Percentiles rank a stretch among this genome's conserved stretches.
phyloP scores from a whole-genome alignment of 2,329 filamentous ascomycete species.

The Exophiala dermatitidis region DNA sequence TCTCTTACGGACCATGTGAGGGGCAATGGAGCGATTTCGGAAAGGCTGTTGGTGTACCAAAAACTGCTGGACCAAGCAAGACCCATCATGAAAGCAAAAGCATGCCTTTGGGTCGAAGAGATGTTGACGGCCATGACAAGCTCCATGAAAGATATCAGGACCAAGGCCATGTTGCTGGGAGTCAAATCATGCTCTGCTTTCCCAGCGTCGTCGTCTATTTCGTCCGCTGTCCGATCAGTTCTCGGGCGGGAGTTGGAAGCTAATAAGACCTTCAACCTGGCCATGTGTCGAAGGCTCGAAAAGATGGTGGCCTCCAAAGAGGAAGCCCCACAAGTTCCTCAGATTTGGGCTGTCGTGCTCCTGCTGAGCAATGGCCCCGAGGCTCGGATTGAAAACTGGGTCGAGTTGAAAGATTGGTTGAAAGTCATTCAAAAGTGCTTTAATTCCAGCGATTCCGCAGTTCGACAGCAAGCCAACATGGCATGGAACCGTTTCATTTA shows the following conservation, averaged over 20 bases:
- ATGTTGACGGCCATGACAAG: constrained; percentile 77
- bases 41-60: constrained; percentile 71
- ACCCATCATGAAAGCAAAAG: constrained; percentile 60
- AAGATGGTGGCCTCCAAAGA: constrained; percentile 58
- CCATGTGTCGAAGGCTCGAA: constrained; percentile 60
- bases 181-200: constrained; percentile 62
- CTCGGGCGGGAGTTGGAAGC: constrained; percentile 47
- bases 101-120: constrained; percentile 71
- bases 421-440: constrained; percentile 74
- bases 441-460: constrained; percentile 65
- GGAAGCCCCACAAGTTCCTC: constrained; percentile 62
- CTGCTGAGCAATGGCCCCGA: constrained; percentile 63
- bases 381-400: constrained; percentile 58
- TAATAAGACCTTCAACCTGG: constrained; percentile 59
- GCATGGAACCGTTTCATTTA: constrained; percentile 84
- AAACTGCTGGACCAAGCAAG: constrained; percentile 67
- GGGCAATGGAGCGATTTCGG: constrained; percentile 73
- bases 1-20: constrained; percentile 65
- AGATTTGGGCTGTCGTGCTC: constrained; percentile 80
- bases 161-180: constrained; percentile 66
- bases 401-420: constrained; percentile 67
- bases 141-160: constrained; percentile 66
- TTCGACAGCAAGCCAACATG: constrained; percentile 68
- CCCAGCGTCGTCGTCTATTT: constrained; percentile 61
- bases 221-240: constrained; percentile 53